A percentile compares a stretch with the other conserved stretches of the same genome.
phyloP scores from a whole-genome alignment of 202 grass and related monocot species.

The Schoenoplectus tabernaemontani region DNA sequence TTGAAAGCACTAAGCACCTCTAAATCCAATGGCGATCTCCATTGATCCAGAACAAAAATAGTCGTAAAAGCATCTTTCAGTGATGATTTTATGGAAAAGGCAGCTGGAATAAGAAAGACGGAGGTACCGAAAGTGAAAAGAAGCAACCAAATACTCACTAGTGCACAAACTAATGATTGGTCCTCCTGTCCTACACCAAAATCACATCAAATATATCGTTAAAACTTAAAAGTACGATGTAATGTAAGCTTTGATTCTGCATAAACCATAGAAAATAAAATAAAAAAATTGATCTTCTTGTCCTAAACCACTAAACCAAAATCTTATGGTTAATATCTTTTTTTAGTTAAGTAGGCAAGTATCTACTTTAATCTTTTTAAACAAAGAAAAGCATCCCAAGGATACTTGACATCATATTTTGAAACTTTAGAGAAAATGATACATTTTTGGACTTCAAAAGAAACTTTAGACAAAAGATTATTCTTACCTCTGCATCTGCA shows the following conservation, averaged over 20 bases:
- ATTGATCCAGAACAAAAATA: conserved; percentile 34
- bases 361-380: too few species aligned
- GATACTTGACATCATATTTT: too few species aligned
- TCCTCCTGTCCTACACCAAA: conserved; percentile 96
- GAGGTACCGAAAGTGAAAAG: conserved; percentile 63
- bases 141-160: conserved; percentile 75
- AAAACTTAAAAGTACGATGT: too few species aligned
- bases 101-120: conserved; percentile 41
- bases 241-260: neutral
- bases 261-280: conserved; percentile 31
- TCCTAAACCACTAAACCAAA: conserved; percentile 60
- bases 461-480: neutral
- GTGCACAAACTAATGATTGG: conserved; percentile 53
- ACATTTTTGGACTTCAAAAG: neutral
- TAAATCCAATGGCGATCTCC: conserved; percentile 42
- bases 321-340: conserved; percentile 29
- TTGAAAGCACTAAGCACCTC: conserved; percentile 34
- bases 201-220: conserved; percentile 31
- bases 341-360: too few species aligned
- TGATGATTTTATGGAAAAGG: conserved; percentile 36
- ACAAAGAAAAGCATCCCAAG: too few species aligned
- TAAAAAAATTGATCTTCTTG: conserved; percentile 68
- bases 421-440: too few species aligned
- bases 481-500: conserved; percentile 76
- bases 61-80: conserved; percentile 38